A percentile compares a stretch with the other conserved stretches of the same genome.
These are phyloP conservation scores for Clavariopsis aquatica DNA, from an alignment of 495 filamentous ascomycete genomes.

Conservation along the genomic window DNA sequence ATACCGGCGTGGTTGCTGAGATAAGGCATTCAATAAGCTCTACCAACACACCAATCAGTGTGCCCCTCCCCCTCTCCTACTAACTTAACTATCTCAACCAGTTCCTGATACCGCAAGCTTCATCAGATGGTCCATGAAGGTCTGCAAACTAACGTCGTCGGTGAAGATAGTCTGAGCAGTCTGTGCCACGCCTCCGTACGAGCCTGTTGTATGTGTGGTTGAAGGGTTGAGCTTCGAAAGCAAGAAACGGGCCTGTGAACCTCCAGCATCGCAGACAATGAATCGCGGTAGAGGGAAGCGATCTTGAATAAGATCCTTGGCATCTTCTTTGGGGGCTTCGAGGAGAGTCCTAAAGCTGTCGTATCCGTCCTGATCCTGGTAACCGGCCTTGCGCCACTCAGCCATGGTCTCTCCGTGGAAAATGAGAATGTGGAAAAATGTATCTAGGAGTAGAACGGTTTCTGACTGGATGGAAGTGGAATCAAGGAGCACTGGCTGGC, in stretches of 20 bases:
- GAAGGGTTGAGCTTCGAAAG: constrained; percentile 97
- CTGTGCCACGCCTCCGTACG: constrained; percentile 85
- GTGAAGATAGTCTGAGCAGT: constrained; percentile 99
- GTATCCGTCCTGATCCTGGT: constrained; percentile 97
- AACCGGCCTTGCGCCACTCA: constrained; percentile 97
- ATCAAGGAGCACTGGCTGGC: constrained; percentile 88
- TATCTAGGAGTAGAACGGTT: constrained; percentile 93
- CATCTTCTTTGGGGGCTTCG: constrained; percentile 96
- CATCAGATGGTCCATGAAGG: constrained; percentile 99
- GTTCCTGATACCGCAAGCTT: constrained; percentile 57
- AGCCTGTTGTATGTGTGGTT: constrained; percentile 93
- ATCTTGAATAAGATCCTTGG: constrained; percentile 95
- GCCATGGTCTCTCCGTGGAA: constrained; percentile 98
- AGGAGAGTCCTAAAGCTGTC: constrained; percentile 90
- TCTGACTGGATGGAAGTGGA: constrained; percentile 94
- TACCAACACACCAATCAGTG: not conserved
- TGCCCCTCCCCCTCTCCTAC: not conserved
- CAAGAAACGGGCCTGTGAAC: constrained; percentile 96
- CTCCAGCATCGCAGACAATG: constrained; percentile 97
- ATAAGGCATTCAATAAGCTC: not conserved
- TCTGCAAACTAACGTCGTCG: constrained; percentile 96
- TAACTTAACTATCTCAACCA: constrained; percentile 8
- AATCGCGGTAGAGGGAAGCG: constrained; percentile 97
- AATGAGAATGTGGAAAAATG: constrained; percentile 99
- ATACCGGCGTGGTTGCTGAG: not conserved